A percentile compares a stretch with the other conserved stretches of the same genome.
Conservation (phyloP, 306 rosid species). For the Glycine latifolia region DNA sequence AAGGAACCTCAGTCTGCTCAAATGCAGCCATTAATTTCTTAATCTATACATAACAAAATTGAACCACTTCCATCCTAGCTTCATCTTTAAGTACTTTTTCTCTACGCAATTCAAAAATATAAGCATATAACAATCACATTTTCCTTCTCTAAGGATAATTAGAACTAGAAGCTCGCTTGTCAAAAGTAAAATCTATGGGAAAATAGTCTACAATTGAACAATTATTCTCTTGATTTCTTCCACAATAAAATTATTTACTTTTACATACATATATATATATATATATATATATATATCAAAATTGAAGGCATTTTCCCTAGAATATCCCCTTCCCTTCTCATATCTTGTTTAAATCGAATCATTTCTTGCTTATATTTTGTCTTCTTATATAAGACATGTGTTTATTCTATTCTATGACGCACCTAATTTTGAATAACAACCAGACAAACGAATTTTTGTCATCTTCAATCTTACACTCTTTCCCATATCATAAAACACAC, state of each 20-base stretch:
- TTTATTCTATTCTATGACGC: too few relatives aligned
- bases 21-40: slow-evolving; percentile 20
- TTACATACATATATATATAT: too few relatives aligned
- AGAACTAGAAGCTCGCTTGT: neutral
- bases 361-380: neutral
- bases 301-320: neutral
- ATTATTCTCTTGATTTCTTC: neutral
- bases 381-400: too few relatives aligned
- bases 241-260: neutral
- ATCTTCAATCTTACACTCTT: too few relatives aligned
- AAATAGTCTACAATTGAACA: neutral
- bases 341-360: neutral
- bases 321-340: neutral
- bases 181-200: neutral
- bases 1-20: slow-evolving; percentile 30
- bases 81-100: neutral
- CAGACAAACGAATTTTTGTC: too few relatives aligned
- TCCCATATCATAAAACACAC: too few relatives aligned
- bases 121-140: neutral
- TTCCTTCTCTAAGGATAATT: neutral
- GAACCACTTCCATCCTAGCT: slow-evolving; percentile 17
- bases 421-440: too few relatives aligned
- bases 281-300: too few relatives aligned
- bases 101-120: neutral
- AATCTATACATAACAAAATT: slow-evolving; percentile 1